Evolutionary conservation across 1,284 basidiomycete species (phyloP).

Genomic region (Sporisorium iseilematis-ciliati): DNA sequence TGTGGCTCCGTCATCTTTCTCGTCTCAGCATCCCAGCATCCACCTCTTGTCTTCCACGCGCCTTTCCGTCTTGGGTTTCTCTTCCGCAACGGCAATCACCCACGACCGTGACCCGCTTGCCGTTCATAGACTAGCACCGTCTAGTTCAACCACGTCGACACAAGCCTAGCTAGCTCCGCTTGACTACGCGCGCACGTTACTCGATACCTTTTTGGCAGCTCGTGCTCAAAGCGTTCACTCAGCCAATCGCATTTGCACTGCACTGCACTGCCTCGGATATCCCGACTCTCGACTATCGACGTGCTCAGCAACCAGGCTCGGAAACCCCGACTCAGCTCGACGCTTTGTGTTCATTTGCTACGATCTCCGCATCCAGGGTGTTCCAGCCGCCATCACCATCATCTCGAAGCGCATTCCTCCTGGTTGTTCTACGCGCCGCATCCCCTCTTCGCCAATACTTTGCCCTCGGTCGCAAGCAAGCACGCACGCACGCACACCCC

Average conservation of each 20-base stretch:
- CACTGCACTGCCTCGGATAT: slow-evolving; percentile 1
- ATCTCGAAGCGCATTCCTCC: background rate
- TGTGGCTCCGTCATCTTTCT: background rate
- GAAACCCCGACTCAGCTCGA: too few relatives aligned
- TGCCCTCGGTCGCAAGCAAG: background rate
- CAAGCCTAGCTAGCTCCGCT: background rate
- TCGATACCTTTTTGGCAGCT: background rate
- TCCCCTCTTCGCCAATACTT: background rate
- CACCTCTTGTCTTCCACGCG: background rate
- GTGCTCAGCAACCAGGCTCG: background rate
- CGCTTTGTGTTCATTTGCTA: background rate
- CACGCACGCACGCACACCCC: background rate
- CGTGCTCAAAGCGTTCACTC: background rate
- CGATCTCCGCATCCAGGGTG: background rate
- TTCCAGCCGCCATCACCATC: background rate
- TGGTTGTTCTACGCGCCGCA: background rate
- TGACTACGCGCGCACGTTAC: background rate
- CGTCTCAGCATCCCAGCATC: background rate
- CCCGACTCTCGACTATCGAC: slow-evolving; percentile 5
- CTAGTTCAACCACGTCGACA: background rate
- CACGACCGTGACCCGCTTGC: background rate
- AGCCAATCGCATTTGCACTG: slow-evolving; percentile 1
- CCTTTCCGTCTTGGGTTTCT: background rate
- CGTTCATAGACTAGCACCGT: background rate
- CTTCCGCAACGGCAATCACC: background rate